Base-by-base conservation (phyloP, 2,329 filamentous ascomycete species). In the Dissoconium aciculare region DNA sequence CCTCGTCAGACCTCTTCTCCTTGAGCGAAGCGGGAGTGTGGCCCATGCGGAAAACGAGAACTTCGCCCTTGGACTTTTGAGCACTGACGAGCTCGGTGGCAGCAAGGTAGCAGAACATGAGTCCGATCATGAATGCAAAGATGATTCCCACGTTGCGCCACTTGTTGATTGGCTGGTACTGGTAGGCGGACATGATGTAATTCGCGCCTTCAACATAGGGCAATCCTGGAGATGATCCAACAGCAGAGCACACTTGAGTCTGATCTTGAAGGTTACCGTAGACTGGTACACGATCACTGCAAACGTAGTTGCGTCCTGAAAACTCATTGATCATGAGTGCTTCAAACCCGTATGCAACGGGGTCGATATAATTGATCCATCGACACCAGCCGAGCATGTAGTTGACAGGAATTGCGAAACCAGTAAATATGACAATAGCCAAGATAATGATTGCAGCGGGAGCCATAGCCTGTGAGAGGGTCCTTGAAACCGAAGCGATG, bases 321-420 rank as follows among this genome's bases (percentile, higher is more conserved):
- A 92, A 92, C 53, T 93, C 84, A 54, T 91, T 91, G 35, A 53
- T 45, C 46, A 54, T 50, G 15, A 91, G 63, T 0, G 73, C 63
- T 52, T 91, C 82, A 47, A 91, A 92, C 0, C 73, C 72, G 41
- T 91, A 91, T 1, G 71, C 72, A 8, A 91, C 66, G 2, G 81
- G 80, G 37, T 91, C 74, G 23, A 89, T 60, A 50, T 81, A 87
- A 50, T 78, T 78, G 38, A 91, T 71, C 83, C 83, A 92, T 37
- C 74, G 67, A 44, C 78, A 78, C 81, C 82, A 92, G 2, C 62
- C 69, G 5, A 78, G 66, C 78, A 83, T 89, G 55, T 87, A 65
- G 13, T 41, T 50, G 1, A 53, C 55, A 5, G 65, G 63, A 32
- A 69, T 62, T 2, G 59, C 55, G 50, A 84, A 80, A 37, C 75